phyloP scores from a whole-genome alignment of 805 yeast species.

The Saturnispora zaruensis region DNA sequence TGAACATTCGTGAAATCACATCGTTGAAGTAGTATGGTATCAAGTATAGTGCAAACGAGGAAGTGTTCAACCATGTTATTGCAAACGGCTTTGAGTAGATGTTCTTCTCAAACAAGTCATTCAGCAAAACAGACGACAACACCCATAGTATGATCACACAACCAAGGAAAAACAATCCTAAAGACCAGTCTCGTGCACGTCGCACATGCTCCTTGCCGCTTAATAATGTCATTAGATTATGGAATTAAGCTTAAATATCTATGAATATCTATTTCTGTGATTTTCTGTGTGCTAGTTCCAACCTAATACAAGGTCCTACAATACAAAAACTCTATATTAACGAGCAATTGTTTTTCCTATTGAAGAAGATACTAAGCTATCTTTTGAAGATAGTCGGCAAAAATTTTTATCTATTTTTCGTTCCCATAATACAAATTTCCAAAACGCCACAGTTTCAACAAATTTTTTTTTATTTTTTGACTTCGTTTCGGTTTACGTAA shows the following conservation, averaged over 20 bases:
- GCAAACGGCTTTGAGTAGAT: conserved; percentile 80
- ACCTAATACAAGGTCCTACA: neutral
- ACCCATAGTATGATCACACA: conserved; percentile 88
- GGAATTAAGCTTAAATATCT: neutral
- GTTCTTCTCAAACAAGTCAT: conserved; percentile 60
- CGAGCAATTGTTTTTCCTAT: neutral
- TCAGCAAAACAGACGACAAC: conserved; percentile 75
- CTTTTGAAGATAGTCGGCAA: neutral
- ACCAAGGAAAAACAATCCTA: conserved; percentile 66
- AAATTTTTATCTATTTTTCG: neutral
- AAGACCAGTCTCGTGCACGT: conserved; percentile 45
- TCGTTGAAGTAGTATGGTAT: conserved; percentile 39
- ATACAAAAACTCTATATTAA: neutral
- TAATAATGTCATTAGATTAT: neutral
- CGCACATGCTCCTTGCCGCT: neutral
- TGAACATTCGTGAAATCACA: conserved; percentile 6
- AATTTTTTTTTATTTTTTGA: neutral
- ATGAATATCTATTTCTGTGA: neutral
- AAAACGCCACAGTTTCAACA: neutral
- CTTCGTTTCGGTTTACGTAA: neutral
- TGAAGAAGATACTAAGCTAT: neutral
- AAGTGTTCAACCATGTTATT: conserved; percentile 86
- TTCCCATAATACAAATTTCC: neutral
- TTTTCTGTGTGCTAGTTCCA: neutral
- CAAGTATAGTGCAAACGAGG: conserved; percentile 71